phyloP scores from a whole-genome alignment of 352 stramenopile species.

The Globisporangium nunn region DNA sequence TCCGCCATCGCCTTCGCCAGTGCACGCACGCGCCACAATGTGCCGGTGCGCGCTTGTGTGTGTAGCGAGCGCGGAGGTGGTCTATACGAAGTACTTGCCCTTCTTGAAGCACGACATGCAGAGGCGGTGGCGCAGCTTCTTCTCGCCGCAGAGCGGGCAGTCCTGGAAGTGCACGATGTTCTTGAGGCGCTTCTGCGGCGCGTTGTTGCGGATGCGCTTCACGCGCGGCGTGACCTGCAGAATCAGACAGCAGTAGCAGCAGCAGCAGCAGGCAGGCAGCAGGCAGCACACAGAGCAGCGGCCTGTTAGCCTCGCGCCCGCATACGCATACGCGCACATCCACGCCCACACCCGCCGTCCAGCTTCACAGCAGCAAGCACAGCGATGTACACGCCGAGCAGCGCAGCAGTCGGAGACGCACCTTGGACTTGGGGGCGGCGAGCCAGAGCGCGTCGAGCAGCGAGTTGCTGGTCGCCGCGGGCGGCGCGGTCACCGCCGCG shows the following conservation, averaged over 20 bases:
- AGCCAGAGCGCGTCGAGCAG: conserved; percentile 75
- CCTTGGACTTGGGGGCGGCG: conserved; percentile 84
- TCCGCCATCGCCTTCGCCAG: background rate
- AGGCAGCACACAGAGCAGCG: background rate
- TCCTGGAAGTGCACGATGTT: conserved; percentile 89
- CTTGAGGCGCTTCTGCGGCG: conserved; percentile 81
- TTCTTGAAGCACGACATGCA: conserved; percentile 92
- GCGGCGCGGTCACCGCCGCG: conserved; percentile 9
- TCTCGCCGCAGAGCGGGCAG: conserved; percentile 75
- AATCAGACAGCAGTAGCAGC: background rate
- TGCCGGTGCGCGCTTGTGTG: no score
- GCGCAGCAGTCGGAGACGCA: conserved; percentile 15
- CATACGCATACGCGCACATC: background rate
- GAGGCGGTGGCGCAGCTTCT: conserved; percentile 84
- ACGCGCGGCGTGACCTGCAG: conserved; percentile 73
- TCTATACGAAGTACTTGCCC: conserved; percentile 87
- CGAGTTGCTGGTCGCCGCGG: conserved; percentile 34
- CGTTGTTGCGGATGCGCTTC: conserved; percentile 87
- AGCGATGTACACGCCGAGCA: no score
- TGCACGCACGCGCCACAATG: background rate
- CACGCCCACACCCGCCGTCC: background rate
- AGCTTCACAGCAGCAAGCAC: background rate
- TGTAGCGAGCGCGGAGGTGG: background rate
- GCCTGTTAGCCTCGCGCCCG: background rate
- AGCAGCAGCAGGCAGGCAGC: background rate